Percentiles rank a stretch among this genome's conserved stretches.
These are phyloP conservation scores for Phytophthora citrophthora DNA, from an alignment of 352 stramenopile species.

Conservation along the genomic window DNA sequence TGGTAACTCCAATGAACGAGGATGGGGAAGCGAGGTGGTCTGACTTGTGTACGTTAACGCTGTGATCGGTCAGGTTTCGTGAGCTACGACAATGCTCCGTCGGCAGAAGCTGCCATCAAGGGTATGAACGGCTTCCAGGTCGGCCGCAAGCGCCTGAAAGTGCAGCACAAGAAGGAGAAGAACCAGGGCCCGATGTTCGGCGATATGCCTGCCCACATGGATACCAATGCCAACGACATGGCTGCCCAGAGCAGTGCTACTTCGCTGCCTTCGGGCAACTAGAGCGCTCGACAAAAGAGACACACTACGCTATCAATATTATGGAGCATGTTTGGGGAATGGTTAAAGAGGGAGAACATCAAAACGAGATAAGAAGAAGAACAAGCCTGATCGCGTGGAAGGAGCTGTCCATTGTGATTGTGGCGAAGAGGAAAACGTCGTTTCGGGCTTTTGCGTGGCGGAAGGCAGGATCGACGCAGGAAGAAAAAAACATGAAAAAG, in stretches of 20 bases:
- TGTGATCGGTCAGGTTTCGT: constrained; percentile 91
- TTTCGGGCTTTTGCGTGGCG: constrained; percentile 2
- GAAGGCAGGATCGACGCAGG: background rate
- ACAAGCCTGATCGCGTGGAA: constrained; percentile 26
- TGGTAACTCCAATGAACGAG: constrained; percentile 13
- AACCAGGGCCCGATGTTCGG: constrained; percentile 67
- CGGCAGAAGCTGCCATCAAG: constrained; percentile 93
- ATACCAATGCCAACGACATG: constrained; percentile 56
- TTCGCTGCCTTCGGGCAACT: constrained; percentile 49
- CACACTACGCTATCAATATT: constrained; percentile 45
- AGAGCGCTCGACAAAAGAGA: constrained; percentile 23
- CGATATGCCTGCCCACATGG: constrained; percentile 65
- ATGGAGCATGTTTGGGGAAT: constrained; percentile 40
- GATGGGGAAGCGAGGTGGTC: no score
- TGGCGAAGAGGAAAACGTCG: constrained; percentile 10
- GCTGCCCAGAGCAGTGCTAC: constrained; percentile 41
- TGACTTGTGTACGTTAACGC: background rate
- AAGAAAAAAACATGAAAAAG: constrained; percentile 24
- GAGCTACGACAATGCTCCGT: constrained; percentile 94
- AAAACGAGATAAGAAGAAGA: constrained; percentile 26
- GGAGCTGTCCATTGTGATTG: constrained; percentile 19
- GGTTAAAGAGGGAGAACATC: constrained; percentile 24
- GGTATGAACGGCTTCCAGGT: constrained; percentile 97
- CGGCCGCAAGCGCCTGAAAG: constrained; percentile 96
- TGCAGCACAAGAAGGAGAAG: constrained; percentile 96